Evolutionary conservation across 331 rosid species (phyloP).

Genomic region (Quercus lobata): DNA sequence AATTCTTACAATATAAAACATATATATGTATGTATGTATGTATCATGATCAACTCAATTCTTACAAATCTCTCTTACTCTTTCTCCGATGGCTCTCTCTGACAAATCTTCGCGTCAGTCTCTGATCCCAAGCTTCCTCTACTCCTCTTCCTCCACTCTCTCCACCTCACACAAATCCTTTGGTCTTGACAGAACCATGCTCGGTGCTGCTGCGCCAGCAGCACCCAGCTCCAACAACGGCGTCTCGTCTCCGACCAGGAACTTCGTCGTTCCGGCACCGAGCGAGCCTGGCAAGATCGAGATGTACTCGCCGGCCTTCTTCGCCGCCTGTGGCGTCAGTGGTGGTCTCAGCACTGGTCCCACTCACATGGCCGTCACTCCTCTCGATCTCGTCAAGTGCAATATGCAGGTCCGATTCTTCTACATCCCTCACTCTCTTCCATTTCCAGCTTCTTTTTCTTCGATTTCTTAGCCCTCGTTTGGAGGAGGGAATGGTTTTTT

Average conservation of each 20-base stretch:
- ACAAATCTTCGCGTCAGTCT: conserved; percentile 46
- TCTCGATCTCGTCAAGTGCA: conserved; percentile 94
- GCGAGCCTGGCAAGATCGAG: conserved; percentile 68
- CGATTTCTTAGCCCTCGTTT: not conserved
- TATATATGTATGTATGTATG: too few relatives aligned
- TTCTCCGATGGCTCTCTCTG: conserved; percentile 54
- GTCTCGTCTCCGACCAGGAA: conserved; percentile 12
- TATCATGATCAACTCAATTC: too few relatives aligned
- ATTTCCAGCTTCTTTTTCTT: not conserved
- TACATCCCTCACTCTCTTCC: conserved; percentile 23
- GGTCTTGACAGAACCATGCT: conserved; percentile 46
- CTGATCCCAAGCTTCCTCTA: conserved; percentile 79
- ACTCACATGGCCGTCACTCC: conserved; percentile 96
- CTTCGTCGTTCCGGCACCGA: conserved; percentile 52
- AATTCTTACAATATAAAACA: too few relatives aligned
- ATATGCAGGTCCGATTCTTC: conserved; percentile 72
- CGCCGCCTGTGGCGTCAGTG: conserved; percentile 79
- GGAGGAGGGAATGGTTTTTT: too few relatives aligned
- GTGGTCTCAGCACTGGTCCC: conserved; percentile 82
- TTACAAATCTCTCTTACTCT: not conserved
- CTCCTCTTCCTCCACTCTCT: conserved; percentile 37
- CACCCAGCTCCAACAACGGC: not conserved
- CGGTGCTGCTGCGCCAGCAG: not conserved
- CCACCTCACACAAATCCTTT: conserved; percentile 30
- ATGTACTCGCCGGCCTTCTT: conserved; percentile 82